Evolutionary conservation across 495 filamentous ascomycete species (phyloP).

Genomic region (Penicillium ochrochloron): DNA sequence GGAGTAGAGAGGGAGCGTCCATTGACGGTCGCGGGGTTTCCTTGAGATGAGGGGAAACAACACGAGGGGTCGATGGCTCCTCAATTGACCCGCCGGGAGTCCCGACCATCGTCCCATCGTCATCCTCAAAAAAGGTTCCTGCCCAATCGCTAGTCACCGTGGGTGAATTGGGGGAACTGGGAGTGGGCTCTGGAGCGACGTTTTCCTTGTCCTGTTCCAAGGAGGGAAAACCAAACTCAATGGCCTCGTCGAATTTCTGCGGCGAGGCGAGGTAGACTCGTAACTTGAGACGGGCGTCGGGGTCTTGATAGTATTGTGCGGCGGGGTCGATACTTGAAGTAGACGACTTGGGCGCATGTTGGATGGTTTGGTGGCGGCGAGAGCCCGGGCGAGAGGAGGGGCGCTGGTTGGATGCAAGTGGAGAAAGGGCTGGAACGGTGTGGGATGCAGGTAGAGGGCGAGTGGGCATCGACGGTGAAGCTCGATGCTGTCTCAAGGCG

Average conservation of each 20-base stretch:
- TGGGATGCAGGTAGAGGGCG: conserved; percentile 27
- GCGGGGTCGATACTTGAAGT: conserved; percentile 68
- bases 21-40: conserved; percentile 24
- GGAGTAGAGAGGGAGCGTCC: conserved; percentile 22
- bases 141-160: conserved; percentile 20
- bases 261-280: conserved; percentile 88
- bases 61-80: conserved; percentile 15
- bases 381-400: conserved; percentile 44
- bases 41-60: conserved; percentile 9
- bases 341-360: conserved; percentile 43
- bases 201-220: conserved; percentile 46
- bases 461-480: conserved; percentile 24
- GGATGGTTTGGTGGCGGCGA: conserved; percentile 27
- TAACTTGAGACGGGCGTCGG: conserved; percentile 83
- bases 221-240: conserved; percentile 91
- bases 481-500: conserved; percentile 21
- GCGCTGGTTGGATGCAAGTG: conserved; percentile 37
- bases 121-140: conserved; percentile 54
- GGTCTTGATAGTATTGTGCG: conserved; percentile 86
- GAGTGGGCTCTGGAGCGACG: conserved; percentile 23
- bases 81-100: conserved; percentile 27
- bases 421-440: conserved; percentile 21
- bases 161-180: conserved; percentile 14
- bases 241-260: conserved; percentile 93
- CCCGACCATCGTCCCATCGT: conserved; percentile 41